Conservation (phyloP, 2,329 filamentous ascomycete species). For the Neobulgaria alba region DNA sequence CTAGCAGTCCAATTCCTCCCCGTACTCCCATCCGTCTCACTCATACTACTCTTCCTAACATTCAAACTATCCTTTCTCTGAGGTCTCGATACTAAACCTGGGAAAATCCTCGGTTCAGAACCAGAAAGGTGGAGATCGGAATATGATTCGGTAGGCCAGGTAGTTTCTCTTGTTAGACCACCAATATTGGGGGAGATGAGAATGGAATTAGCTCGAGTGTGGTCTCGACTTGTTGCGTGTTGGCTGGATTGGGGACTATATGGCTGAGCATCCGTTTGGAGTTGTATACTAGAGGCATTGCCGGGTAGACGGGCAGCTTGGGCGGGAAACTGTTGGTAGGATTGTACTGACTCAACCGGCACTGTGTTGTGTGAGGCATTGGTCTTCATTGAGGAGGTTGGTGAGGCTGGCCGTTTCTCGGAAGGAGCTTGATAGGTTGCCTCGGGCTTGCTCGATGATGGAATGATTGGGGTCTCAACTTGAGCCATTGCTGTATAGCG, state of each 20-base stretch:
- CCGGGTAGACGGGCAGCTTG: slow-evolving; percentile 26
- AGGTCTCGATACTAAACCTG: slow-evolving; percentile 51
- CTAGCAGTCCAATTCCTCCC: slow-evolving; percentile 3
- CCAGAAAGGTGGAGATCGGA: slow-evolving; percentile 43
- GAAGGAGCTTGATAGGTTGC: slow-evolving; percentile 7
- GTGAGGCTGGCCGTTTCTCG: slow-evolving; percentile 24
- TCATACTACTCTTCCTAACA: slow-evolving; percentile 20
- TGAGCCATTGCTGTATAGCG: slow-evolving; percentile 24
- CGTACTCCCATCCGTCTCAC: slow-evolving; percentile 19
- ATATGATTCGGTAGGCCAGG: slow-evolving; percentile 32
- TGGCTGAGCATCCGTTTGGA: slow-evolving; percentile 16
- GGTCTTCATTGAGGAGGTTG: slow-evolving; percentile 28
- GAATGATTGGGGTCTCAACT: slow-evolving; percentile 14
- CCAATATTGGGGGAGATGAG: slow-evolving; percentile 13
- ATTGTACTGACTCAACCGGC: slow-evolving; percentile 13
- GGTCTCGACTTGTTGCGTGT: slow-evolving; percentile 4
- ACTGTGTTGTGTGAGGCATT: slow-evolving; percentile 23
- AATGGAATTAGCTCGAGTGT: slow-evolving; percentile 10
- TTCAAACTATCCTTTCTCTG: slow-evolving; percentile 23
- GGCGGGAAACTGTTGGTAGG: slow-evolving; percentile 26
- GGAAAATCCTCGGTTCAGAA: slow-evolving; percentile 62
- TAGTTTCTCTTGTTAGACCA: slow-evolving; percentile 27
- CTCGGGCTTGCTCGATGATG: slow-evolving; percentile 23
- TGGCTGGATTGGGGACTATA: slow-evolving; percentile 1
- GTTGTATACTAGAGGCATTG: slow-evolving; percentile 16